Conservation (phyloP, 352 stramenopile species). For the Globisporangium abappressorium region DNA sequence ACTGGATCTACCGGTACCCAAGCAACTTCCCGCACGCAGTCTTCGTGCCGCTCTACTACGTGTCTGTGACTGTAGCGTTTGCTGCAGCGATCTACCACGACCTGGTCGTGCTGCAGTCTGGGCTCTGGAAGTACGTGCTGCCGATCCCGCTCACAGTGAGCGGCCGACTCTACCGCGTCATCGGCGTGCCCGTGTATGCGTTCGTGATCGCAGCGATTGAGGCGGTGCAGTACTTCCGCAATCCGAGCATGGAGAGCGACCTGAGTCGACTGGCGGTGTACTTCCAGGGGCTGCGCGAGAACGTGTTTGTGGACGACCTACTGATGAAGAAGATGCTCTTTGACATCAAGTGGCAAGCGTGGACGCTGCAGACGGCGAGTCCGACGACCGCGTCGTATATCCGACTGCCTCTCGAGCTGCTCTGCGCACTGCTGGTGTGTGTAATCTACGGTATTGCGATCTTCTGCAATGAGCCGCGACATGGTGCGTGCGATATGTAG, state of each 20-base stretch:
- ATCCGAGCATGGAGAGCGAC: conserved; percentile 44
- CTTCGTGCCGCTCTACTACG: conserved; percentile 58
- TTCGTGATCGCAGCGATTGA: conserved; percentile 51
- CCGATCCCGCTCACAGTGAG: conserved; percentile 60
- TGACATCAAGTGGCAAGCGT: conserved; percentile 32
- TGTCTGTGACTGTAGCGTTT: conserved; percentile 31
- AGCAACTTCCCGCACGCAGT: conserved; percentile 56
- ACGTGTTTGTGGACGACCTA: conserved; percentile 28
- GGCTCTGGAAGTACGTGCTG: conserved; percentile 62
- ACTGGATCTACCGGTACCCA: conserved; percentile 50
- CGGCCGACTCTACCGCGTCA: conserved; percentile 44
- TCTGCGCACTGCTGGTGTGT: conserved; percentile 48
- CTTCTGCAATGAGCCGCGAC: conserved; percentile 67
- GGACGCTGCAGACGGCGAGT: conserved; percentile 25
- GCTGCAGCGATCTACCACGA: conserved; percentile 46
- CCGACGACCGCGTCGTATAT: conserved; percentile 30
- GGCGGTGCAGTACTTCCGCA: conserved; percentile 41
- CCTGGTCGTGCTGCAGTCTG: conserved; percentile 21
- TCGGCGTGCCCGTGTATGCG: conserved; percentile 68
- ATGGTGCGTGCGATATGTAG: conserved; percentile 35
- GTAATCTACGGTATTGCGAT: conserved; percentile 52
- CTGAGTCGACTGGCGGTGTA: conserved; percentile 36
- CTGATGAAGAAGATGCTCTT: conserved; percentile 27
- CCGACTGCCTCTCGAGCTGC: conserved; percentile 41
- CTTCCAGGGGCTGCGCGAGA: conserved; percentile 26